Base-by-base conservation (phyloP, 2,329 filamentous ascomycete genomes). In the Claviceps sorghi region DNA sequence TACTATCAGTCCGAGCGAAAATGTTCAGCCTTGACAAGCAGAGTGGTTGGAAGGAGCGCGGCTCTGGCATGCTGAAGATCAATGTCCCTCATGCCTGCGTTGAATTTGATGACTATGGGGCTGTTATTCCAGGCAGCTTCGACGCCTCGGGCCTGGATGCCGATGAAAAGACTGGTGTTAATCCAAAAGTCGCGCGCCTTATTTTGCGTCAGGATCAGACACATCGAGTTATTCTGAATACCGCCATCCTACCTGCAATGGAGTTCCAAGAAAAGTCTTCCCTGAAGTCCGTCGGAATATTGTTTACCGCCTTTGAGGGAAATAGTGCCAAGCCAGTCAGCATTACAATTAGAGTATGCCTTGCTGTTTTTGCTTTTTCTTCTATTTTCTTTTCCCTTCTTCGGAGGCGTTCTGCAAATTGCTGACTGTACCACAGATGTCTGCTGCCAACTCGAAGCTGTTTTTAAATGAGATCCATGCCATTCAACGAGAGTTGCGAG, bases 171-270 rank as follows among this genome's bases (percentile, higher is more conserved):
- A 66, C 58, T 21, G 62, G 60, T 2, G 48, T 54, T 8, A 58
- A 59, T 19, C 67, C 71, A 50, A 76, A 76, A 57, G 72, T 79
- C 53, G 76, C 84, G 26, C 84, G 91, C 43, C 78, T 97, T 58
- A 78, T 97, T 55, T 89, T 96, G 82, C 84, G 91, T 19, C 88
- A 94, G 58, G 90, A 96, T 62, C 88, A 89, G 55, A 93, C 88
- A 1, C 82, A 90, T 61, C 80, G 88, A 22, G 82, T 97, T 51
- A 83, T 95, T 56, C 73, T 97, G 49, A 97, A 97, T 69, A 88
- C 86, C 1, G 80, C 83, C 1, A 76, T 97, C 54, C 79, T 88
- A 54, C 84, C 86, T 53, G 79, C 82, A 5, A 86, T 94, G 78
- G 80, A 81, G 45, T 88, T 94, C 62, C 83, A 88, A 55, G 80